A percentile compares a stretch with the other conserved stretches of the same genome.
Evolutionary conservation across 1,139 yeast species (phyloP).

Genomic region (Pichia norvegensis): DNA sequence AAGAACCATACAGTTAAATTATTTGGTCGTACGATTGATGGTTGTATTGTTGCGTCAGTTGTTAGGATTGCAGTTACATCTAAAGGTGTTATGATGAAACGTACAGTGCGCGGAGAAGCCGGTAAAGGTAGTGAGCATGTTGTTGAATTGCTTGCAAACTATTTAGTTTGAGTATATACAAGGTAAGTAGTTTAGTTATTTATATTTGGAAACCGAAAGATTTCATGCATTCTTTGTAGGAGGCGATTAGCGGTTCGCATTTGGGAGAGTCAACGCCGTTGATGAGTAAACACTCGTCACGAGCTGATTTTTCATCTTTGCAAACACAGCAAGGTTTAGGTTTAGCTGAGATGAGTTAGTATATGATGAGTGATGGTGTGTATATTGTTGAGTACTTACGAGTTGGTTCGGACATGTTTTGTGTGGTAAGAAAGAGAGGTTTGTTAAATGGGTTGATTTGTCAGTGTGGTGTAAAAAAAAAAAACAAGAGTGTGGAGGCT

Average conservation of each 20-base stretch:
- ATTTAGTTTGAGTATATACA: slow-evolving; percentile 23
- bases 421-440: neutral
- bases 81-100: slow-evolving; percentile 71
- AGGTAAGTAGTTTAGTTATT: slow-evolving; percentile 6
- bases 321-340: slow-evolving; percentile 98
- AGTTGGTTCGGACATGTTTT: slow-evolving; percentile 17
- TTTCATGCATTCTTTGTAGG: slow-evolving; percentile 84
- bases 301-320: slow-evolving; percentile 66
- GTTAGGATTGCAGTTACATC: slow-evolving; percentile 69
- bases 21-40: slow-evolving; percentile 74
- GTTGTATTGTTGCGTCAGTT: slow-evolving; percentile 59
- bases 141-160: slow-evolving; percentile 40
- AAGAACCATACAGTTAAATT: slow-evolving; percentile 64
- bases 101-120: slow-evolving; percentile 61
- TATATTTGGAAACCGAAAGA: slow-evolving; percentile 69
- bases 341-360: slow-evolving; percentile 30
- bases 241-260: slow-evolving; percentile 61
- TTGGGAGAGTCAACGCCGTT: slow-evolving; percentile 82
- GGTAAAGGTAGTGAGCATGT: slow-evolving; percentile 41
- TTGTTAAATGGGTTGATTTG: too few relatives aligned
- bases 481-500: too few relatives aligned
- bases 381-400: neutral
- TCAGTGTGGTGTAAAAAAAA: too few relatives aligned
- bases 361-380: neutral
- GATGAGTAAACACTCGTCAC: slow-evolving; percentile 81